Conservation (phyloP, 495 filamentous ascomycete genomes). For the Recurvomyces mirabilis region DNA sequence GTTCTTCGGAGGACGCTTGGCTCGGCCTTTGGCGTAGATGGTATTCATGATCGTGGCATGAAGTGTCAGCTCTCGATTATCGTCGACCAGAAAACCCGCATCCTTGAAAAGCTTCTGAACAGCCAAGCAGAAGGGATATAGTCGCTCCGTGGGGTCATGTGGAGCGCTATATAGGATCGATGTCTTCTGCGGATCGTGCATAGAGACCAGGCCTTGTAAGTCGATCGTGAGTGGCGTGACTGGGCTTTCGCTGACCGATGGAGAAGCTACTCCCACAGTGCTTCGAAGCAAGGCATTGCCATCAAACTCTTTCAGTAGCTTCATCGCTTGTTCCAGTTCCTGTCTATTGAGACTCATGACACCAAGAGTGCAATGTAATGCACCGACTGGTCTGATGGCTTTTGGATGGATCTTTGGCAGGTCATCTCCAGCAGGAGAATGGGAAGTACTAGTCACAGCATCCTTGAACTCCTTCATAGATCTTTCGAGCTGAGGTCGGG, state of each 20-base stretch:
- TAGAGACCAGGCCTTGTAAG: slow-evolving; percentile 27
- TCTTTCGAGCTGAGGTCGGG: slow-evolving; percentile 50
- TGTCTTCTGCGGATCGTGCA: slow-evolving; percentile 31
- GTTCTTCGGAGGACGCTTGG: neutral
- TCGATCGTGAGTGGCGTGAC: slow-evolving; percentile 16
- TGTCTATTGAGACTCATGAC: slow-evolving; percentile 66
- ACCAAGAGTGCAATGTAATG: slow-evolving; percentile 75
- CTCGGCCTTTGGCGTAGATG: slow-evolving; percentile 50
- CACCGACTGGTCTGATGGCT: slow-evolving; percentile 66
- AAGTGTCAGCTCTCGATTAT: slow-evolving; percentile 56
- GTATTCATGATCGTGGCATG: slow-evolving; percentile 87
- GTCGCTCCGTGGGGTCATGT: slow-evolving; percentile 41
- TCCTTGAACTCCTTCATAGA: slow-evolving; percentile 50
- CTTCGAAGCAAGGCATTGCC: slow-evolving; percentile 33
- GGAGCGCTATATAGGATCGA: slow-evolving; percentile 48
- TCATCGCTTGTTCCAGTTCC: slow-evolving; percentile 46
- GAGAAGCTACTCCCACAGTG: neutral
- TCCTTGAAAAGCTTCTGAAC: slow-evolving; percentile 51
- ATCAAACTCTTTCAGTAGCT: slow-evolving; percentile 44
- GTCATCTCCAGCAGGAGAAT: neutral
- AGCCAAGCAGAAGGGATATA: slow-evolving; percentile 52
- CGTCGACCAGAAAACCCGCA: slow-evolving; percentile 48
- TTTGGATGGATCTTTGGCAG: slow-evolving; percentile 36
- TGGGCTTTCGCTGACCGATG: neutral
- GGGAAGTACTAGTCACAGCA: slow-evolving; percentile 31